phyloP scores from a whole-genome alignment of 176 grass and related monocot genomes.

The Miscanthus lutarioriparius region DNA sequence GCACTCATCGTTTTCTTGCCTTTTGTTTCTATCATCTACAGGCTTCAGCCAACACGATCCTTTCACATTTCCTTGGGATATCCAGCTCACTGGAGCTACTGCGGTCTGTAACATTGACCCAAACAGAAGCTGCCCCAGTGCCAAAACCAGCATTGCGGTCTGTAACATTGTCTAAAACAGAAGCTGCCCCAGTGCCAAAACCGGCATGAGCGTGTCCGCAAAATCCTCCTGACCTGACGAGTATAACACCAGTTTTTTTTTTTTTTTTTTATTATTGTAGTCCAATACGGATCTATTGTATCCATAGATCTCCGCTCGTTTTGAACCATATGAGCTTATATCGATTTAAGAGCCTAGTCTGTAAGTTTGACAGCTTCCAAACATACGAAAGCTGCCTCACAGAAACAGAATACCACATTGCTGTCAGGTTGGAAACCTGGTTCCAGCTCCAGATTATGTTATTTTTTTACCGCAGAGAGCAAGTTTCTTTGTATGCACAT shows the following conservation, averaged over 20 bases:
- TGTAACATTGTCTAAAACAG: constrained; percentile 54
- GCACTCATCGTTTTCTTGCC: neutral
- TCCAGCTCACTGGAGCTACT: constrained; percentile 74
- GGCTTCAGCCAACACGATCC: constrained; percentile 87
- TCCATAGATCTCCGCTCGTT: neutral
- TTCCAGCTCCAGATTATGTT: neutral
- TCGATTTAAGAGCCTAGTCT: neutral
- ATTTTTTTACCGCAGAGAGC: neutral
- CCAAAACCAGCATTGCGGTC: constrained; percentile 50
- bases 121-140: constrained; percentile 37
- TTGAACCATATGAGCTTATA: neutral
- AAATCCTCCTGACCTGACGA: neutral
- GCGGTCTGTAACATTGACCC: constrained; percentile 60
- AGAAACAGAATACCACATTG: neutral
- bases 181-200: constrained; percentile 44
- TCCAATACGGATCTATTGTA: neutral
- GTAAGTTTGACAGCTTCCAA: neutral
- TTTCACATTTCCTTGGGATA: constrained; percentile 88
- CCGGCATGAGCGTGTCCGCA: constrained; percentile 34
- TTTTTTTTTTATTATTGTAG: neutral
- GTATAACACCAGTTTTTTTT: neutral
- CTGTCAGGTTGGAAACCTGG: neutral
- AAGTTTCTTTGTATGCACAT: neutral
- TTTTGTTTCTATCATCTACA: constrained; percentile 26
- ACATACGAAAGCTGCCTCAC: no score